Percentiles rank a stretch among this genome's conserved stretches.
Evolutionary conservation across 176 grass and related monocot genomes (phyloP).

Genomic region (Coix lacrymajobi): DNA sequence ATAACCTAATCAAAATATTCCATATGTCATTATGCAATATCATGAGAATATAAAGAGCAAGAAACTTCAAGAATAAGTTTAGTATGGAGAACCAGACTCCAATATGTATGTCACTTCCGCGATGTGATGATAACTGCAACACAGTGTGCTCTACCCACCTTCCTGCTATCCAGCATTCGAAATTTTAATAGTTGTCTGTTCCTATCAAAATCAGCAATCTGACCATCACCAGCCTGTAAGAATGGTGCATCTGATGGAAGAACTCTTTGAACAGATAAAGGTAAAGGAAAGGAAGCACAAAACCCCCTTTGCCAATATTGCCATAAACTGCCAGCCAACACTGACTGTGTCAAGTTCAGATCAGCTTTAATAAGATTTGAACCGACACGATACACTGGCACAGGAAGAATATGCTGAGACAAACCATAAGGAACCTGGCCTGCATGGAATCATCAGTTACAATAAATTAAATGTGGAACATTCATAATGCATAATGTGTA

Average conservation of each 20-base stretch:
- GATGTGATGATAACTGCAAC: conserved; percentile 6
- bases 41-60: not conserved
- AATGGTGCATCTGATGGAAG: conserved; percentile 66
- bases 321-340: conserved; percentile 70
- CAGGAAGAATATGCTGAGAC: conserved; percentile 50
- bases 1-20: conserved; percentile 10
- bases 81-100: conserved; percentile 29
- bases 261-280: conserved; percentile 84
- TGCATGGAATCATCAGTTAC: conserved; percentile 24
- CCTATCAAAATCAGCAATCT: conserved; percentile 66
- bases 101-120: conserved; percentile 23
- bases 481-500: conserved; percentile 19
- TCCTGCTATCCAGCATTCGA: conserved; percentile 52
- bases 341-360: conserved; percentile 59
- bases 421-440: conserved; percentile 36
- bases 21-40: conserved; percentile 1
- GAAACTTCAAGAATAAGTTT: not conserved
- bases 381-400: conserved; percentile 75
- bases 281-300: conserved; percentile 87
- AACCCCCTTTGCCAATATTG: conserved; percentile 97
- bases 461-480: conserved; percentile 25
- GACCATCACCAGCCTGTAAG: conserved; percentile 62
- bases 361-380: conserved; percentile 85
- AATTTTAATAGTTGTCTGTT: conserved; percentile 51
- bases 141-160: conserved; percentile 37